These are phyloP conservation scores for Combretum micranthum DNA, from an alignment of 345 rosid species.

Conservation along the genomic window DNA sequence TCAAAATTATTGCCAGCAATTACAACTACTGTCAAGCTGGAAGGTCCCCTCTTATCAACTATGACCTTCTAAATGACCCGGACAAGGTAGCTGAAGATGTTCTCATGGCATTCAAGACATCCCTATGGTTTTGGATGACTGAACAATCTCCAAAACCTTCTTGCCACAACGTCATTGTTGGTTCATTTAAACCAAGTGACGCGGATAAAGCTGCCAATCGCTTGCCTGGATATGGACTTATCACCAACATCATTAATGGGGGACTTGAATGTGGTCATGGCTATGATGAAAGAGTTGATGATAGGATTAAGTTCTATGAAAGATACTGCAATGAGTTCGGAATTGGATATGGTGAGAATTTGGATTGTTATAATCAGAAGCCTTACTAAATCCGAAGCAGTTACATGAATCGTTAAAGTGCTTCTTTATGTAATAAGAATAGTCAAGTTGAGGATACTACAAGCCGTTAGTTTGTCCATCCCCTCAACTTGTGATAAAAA, in stretches of 20 bases:
- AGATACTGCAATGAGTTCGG: slow-evolving; percentile 44
- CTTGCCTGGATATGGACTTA: slow-evolving; percentile 37
- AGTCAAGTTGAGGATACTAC: no score
- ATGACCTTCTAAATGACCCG: slow-evolving; percentile 52
- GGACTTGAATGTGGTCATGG: slow-evolving; percentile 55
- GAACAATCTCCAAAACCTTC: slow-evolving; percentile 47
- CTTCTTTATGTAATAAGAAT: no score
- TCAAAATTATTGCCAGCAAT: slow-evolving; percentile 29
- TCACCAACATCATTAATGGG: slow-evolving; percentile 62
- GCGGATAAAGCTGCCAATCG: slow-evolving; percentile 35
- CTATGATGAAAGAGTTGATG: slow-evolving; percentile 25
- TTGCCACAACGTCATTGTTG: slow-evolving; percentile 52
- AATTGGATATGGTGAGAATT: slow-evolving; percentile 38
- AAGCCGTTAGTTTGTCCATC: no score
- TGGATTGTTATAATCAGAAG: slow-evolving; percentile 49
- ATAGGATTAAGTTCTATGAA: slow-evolving; percentile 55
- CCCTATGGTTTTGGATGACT: slow-evolving; percentile 76
- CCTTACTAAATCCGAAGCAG: no score
- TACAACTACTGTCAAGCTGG: slow-evolving; percentile 65
- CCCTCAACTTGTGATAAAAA: no score
- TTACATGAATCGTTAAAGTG: no score
- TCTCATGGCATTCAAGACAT: slow-evolving; percentile 52
- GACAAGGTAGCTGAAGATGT: slow-evolving; percentile 39
- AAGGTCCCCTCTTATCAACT: slow-evolving; percentile 26
- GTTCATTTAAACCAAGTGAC: slow-evolving; percentile 29